Evolutionary conservation across 345 rosid species (phyloP), one percentile per base, ranked within the genome.

Genomic region (Salix caprea): DNA sequence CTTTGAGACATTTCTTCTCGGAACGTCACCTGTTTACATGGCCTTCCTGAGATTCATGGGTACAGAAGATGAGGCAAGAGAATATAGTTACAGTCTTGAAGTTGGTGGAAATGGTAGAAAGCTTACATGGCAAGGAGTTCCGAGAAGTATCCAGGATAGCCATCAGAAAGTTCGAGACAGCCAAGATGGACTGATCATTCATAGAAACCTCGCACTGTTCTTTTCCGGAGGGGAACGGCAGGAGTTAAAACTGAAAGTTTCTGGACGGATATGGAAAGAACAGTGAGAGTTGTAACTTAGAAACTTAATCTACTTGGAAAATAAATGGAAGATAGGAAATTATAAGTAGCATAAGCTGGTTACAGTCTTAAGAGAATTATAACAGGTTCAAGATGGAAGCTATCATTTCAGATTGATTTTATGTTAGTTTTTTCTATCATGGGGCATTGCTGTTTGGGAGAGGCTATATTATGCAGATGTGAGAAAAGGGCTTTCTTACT

Each of bases 41-140:
- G 89, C 89, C 28, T 86, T 86, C 77, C 80, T 88, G 56, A 86
- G 88, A 39, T 88, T 88, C 84, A 88, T 88, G 91, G 91, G 91
- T 7, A 79, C 73, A 4, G 89, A 86, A 30, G 86, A 85, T 0
- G 89, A 86, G 61, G 87, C 89, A 18, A 75, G 80, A 78, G 82
- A 85, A 42, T 88, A 83, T 52, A 82, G 89, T 74, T 88, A 88
- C 87, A 86, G 86, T 67, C 73, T 88, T 5, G 91, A 88, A 76
- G 91, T 88, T 0, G 89, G 91, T 2, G 88, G 88, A 32, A 83
- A 79, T 69, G 87, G 88, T 26, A 75, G 91, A 69, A 88, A 80
- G 80, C 85, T 88, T 15, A 76, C 56, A 15, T 88, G 91, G 91
- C 87, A 88, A 71, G 91, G 91, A 14, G 80, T 85, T 40, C 91